Percentiles rank a stretch among this genome's conserved stretches.
phyloP scores from a whole-genome alignment of 768 basidiomycete species.

The Leccinum broughii region DNA sequence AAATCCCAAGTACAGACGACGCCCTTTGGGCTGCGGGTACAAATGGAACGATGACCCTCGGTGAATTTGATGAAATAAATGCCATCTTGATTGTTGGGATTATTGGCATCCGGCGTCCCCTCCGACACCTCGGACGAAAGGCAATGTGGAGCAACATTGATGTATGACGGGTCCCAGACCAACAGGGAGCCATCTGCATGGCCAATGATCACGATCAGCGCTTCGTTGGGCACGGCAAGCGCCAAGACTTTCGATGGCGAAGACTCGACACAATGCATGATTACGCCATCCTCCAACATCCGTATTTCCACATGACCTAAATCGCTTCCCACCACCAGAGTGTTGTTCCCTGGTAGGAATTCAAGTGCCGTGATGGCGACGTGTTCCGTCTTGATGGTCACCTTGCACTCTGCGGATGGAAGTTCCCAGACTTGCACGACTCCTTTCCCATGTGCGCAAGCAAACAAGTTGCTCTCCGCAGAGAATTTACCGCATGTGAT shows the following conservation, averaged over 20 bases:
- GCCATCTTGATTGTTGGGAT: background rate
- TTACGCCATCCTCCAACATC: slow-evolving; percentile 13
- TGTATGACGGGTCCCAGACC: slow-evolving; percentile 17
- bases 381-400: slow-evolving; percentile 14
- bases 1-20: slow-evolving; percentile 19
- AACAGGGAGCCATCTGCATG: slow-evolving; percentile 16
- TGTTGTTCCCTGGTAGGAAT: slow-evolving; percentile 11
- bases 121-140: slow-evolving; percentile 1
- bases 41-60: slow-evolving; percentile 3
- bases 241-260: slow-evolving; percentile 12
- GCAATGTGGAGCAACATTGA: slow-evolving; percentile 6
- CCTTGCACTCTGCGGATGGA: slow-evolving; percentile 10
- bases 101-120: background rate
- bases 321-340: slow-evolving; percentile 14
- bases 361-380: slow-evolving; percentile 13
- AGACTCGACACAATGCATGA: slow-evolving; percentile 6
- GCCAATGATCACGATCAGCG: slow-evolving; percentile 14
- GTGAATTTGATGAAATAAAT: slow-evolving; percentile 16
- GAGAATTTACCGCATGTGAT: slow-evolving; percentile 19
- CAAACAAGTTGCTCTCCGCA: slow-evolving; percentile 11
- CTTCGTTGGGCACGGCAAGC: slow-evolving; percentile 11
- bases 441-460: slow-evolving; percentile 20
- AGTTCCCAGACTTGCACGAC: slow-evolving; percentile 20
- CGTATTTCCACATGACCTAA: slow-evolving; percentile 16
- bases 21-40: slow-evolving; percentile 15